These are phyloP conservation scores for Yarrowia osloensis DNA, from an alignment of 805 yeast genomes.

Conservation along the genomic window DNA sequence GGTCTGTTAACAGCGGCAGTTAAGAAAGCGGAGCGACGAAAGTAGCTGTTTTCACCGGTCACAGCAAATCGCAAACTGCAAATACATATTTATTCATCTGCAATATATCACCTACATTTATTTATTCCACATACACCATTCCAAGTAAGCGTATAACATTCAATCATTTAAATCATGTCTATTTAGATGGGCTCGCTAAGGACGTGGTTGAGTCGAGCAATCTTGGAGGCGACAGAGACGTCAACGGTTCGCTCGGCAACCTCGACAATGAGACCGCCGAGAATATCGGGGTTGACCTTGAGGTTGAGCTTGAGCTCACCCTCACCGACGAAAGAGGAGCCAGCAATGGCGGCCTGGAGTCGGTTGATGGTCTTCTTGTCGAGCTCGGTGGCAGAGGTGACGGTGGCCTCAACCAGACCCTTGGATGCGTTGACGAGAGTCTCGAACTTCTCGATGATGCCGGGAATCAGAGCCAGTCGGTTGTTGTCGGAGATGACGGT, in stretches of 20 bases:
- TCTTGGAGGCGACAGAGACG: constrained; percentile 79
- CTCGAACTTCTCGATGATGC: constrained; percentile 69
- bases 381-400: constrained; percentile 81
- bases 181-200: constrained; percentile 80
- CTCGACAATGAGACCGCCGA: constrained; percentile 95
- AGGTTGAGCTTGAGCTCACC: constrained; percentile 83
- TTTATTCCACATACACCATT: not conserved
- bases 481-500: constrained; percentile 89
- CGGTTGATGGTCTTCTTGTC: constrained; percentile 78
- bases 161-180: constrained; percentile 30
- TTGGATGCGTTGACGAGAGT: constrained; percentile 82
- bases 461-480: constrained; percentile 72
- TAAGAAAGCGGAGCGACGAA: no score
- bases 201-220: constrained; percentile 84
- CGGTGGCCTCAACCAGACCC: constrained; percentile 90
- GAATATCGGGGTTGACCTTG: constrained; percentile 82
- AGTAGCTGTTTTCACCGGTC: no score
- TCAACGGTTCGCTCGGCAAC: constrained; percentile 97
- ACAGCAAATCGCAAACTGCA: no score
- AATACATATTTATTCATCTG: no score
- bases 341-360: constrained; percentile 74
- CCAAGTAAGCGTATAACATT: constrained; percentile 19
- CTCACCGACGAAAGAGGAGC: constrained; percentile 77
- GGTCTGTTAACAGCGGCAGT: no score
- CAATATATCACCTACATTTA: no score